A percentile compares a stretch with the other conserved stretches of the same genome.
Conservation (phyloP, 202 grass and related monocot species). For the Zoysia matrella region DNA sequence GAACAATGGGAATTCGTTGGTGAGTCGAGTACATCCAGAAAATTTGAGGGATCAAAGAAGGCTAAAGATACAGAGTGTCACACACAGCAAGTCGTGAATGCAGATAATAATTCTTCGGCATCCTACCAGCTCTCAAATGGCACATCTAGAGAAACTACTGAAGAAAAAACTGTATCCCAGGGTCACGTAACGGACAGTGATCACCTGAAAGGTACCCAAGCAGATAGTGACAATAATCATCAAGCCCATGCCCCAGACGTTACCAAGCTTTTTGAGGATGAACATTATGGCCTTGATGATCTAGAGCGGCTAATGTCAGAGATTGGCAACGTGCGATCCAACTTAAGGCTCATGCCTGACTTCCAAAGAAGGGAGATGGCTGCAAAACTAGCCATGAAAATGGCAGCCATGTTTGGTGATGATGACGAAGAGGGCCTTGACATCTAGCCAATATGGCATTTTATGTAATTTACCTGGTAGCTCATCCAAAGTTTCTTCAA, state of each 20-base stretch:
- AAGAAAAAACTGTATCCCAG: slow-evolving; percentile 33
- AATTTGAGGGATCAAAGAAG: slow-evolving; percentile 44
- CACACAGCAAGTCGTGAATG: background rate
- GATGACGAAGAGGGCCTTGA: slow-evolving; percentile 59
- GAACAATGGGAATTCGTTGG: no score
- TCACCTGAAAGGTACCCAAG: slow-evolving; percentile 20
- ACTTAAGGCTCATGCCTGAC: slow-evolving; percentile 88
- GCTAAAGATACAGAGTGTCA: slow-evolving; percentile 35
- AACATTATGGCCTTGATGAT: background rate
- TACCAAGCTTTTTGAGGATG: slow-evolving; percentile 49
- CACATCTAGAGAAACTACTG: slow-evolving; percentile 41
- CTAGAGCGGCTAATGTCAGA: slow-evolving; percentile 88
- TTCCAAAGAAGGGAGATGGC: slow-evolving; percentile 88
- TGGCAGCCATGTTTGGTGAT: slow-evolving; percentile 88
- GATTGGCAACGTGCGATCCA: slow-evolving; percentile 83
- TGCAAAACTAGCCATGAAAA: slow-evolving; percentile 46
- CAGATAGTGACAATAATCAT: slow-evolving; percentile 22
- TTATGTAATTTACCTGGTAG: background rate
- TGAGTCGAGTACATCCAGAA: slow-evolving; percentile 43
- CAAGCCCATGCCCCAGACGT: slow-evolving; percentile 32
- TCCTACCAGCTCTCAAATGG: slow-evolving; percentile 43
- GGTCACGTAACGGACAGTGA: slow-evolving; percentile 15
- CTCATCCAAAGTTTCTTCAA: background rate
- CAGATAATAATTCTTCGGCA: background rate
- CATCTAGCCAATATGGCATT: slow-evolving; percentile 10